Percentiles rank a stretch among this genome's conserved stretches.
Evolutionary conservation across 805 yeast species (phyloP).

Genomic region (Candida caryicola): DNA sequence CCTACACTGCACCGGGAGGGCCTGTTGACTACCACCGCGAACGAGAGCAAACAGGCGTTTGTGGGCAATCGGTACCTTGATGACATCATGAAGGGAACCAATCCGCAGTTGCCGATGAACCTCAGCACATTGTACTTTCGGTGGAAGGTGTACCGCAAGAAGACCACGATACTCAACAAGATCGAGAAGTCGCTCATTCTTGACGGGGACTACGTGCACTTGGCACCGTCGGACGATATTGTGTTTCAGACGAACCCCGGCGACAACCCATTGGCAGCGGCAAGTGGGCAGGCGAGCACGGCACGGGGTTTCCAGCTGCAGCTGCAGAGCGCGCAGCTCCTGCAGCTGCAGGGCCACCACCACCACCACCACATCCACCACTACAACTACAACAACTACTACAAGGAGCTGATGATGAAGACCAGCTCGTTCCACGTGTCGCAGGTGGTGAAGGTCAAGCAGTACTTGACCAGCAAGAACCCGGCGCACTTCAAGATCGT

Average conservation of each 20-base stretch:
- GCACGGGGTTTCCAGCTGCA: background rate
- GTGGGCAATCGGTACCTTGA: constrained; percentile 24
- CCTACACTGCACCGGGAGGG: background rate
- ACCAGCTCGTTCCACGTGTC: constrained; percentile 84
- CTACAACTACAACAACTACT: constrained; percentile 38
- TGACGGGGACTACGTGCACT: constrained; percentile 91
- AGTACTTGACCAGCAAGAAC: constrained; percentile 57
- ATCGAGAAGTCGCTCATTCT: constrained; percentile 82
- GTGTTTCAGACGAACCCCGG: constrained; percentile 31
- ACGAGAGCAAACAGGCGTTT: constrained; percentile 12
- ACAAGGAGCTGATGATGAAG: constrained; percentile 70
- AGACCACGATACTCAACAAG: constrained; percentile 75
- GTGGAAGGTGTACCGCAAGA: constrained; percentile 86
- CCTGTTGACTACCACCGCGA: constrained; percentile 24
- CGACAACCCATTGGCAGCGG: constrained; percentile 31
- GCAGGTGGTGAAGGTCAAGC: constrained; percentile 73
- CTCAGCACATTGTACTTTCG: constrained; percentile 65
- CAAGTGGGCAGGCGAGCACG: constrained; percentile 2
- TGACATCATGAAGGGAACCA: constrained; percentile 28
- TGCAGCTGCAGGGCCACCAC: constrained; percentile 2
- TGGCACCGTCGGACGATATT: constrained; percentile 81
- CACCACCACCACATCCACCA: constrained; percentile 32
- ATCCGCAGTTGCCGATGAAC: constrained; percentile 31
- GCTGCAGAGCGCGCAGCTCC: background rate
- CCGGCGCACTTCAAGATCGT: constrained; percentile 81